phyloP scores from a whole-genome alignment of 179 eudicot species.

The Kewa caespitosa region DNA sequence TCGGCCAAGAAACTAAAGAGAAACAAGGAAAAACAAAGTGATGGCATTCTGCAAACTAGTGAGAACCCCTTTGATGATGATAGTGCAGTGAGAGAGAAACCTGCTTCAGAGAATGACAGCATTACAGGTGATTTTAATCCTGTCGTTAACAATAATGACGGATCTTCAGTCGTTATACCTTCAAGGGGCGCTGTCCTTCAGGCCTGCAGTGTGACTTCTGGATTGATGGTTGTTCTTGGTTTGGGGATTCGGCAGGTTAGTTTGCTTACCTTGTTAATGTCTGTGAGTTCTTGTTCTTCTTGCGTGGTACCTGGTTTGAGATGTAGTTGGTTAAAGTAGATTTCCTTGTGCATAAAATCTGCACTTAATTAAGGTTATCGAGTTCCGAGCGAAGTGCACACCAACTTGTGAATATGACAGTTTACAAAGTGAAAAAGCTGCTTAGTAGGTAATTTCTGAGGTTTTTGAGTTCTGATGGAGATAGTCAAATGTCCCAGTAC shows the following conservation, averaged over 20 bases:
- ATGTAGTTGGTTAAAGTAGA: background rate
- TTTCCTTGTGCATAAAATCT: background rate
- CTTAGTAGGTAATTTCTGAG: too few species aligned
- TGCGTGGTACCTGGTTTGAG: background rate
- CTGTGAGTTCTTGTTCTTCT: background rate
- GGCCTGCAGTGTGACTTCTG: constrained; percentile 80
- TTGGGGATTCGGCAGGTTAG: constrained; percentile 69
- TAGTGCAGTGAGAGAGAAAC: constrained; percentile 22
- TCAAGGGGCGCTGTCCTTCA: constrained; percentile 72
- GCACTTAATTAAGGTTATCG: background rate
- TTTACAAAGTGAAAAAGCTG: too few species aligned
- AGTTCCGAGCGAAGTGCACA: too few species aligned
- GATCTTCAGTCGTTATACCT: constrained; percentile 32
- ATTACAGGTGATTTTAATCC: constrained; percentile 19
- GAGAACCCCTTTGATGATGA: constrained; percentile 27
- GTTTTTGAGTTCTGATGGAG: too few species aligned
- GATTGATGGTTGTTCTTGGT: constrained; percentile 68
- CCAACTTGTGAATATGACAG: background rate
- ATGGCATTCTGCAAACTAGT: constrained; percentile 24
- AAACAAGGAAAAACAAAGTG: constrained; percentile 35
- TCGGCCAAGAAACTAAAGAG: constrained; percentile 52
- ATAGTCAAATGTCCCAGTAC: too few species aligned
- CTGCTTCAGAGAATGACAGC: constrained; percentile 23
- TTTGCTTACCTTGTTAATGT: background rate
- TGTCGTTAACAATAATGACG: constrained; percentile 29